Evolutionary conservation across 306 rosid species (phyloP), one percentile per base, ranked within the genome.

Genomic region (Prinsepia uniflora): DNA sequence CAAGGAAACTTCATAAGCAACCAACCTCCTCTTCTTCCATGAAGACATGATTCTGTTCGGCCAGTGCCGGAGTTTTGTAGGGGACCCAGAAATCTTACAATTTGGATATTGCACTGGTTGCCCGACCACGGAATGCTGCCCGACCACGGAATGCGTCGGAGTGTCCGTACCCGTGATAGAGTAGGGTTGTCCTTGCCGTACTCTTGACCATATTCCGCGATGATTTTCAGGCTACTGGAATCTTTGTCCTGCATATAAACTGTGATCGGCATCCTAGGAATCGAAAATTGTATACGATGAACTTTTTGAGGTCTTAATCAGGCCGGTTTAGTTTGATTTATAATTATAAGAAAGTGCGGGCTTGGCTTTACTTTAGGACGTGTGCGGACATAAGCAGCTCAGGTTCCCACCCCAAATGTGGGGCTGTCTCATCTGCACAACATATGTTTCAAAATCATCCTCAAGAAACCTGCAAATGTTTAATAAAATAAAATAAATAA

Each of bases 401-500:
- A 40, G 96, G 98, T 77, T 90, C 96, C 98, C 96, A 53, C 96
- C 96, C 96, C 96, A 88, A 17, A 47, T 77, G 63, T 92, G 88
- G 34, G 96, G 76, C 67, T 85, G 87, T 75, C 91, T 73, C 88
- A 92, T 92, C 65, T 81, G 88, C 48, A 70, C 78, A 63, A 90
- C 82, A 42, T 92, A 92, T 4, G 79, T 70, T 10, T 86, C 88
- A 78, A 92, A 92, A 70, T 90, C 92, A 69, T 86, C 96, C 68
- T 90, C 96, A 39, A 92, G 88, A 90, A 88, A 92, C 96, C 96
- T 92, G 79, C 36, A 65, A 70, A 30, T n/a, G 19, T 13, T 17
- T 36, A 59, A 5, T 34, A 56, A 41, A 49, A 14, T 48, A 64
- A 72, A 72, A 41, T 49, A 55, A 1, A 5, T 5, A n/a, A 68